These are phyloP conservation scores for Metschnikowia matae DNA, from an alignment of 805 yeast genomes.

Conservation along the genomic window DNA sequence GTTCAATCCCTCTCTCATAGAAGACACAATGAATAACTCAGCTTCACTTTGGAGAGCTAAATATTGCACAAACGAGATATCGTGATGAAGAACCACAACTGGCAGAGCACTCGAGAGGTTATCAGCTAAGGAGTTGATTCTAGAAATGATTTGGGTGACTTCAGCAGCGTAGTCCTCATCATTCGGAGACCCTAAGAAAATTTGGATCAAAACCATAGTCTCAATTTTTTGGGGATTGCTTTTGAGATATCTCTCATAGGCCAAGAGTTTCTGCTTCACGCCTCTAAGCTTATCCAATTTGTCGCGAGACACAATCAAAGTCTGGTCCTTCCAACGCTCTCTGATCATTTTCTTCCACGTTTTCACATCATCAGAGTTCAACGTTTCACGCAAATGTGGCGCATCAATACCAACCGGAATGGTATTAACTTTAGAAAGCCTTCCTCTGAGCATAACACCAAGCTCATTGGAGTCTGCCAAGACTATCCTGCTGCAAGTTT, in stretches of 20 bases:
- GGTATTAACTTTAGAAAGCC: constrained; percentile 50
- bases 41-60: constrained; percentile 83
- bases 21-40: constrained; percentile 79
- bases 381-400: constrained; percentile 43
- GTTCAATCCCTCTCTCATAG: constrained; percentile 96
- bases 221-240: constrained; percentile 69
- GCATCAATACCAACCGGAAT: constrained; percentile 82
- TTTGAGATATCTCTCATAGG: constrained; percentile 74
- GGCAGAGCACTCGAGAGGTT: constrained; percentile 75
- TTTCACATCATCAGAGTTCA: constrained; percentile 47
- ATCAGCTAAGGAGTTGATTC: constrained; percentile 75
- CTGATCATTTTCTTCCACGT: constrained; percentile 69
- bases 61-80: constrained; percentile 84
- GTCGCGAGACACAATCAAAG: constrained; percentile 80
- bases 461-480: constrained; percentile 73
- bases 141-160: constrained; percentile 69
- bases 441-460: constrained; percentile 59
- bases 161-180: constrained; percentile 70
- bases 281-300: constrained; percentile 87
- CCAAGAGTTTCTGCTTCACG: constrained; percentile 77
- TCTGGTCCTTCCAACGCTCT: constrained; percentile 71
- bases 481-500: constrained; percentile 79
- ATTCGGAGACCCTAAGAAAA: constrained; percentile 56
- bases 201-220: constrained; percentile 73
- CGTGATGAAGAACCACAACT: constrained; percentile 83